Base-by-base conservation (phyloP, 345 rosid species). In the Dipteronia dyeriana region DNA sequence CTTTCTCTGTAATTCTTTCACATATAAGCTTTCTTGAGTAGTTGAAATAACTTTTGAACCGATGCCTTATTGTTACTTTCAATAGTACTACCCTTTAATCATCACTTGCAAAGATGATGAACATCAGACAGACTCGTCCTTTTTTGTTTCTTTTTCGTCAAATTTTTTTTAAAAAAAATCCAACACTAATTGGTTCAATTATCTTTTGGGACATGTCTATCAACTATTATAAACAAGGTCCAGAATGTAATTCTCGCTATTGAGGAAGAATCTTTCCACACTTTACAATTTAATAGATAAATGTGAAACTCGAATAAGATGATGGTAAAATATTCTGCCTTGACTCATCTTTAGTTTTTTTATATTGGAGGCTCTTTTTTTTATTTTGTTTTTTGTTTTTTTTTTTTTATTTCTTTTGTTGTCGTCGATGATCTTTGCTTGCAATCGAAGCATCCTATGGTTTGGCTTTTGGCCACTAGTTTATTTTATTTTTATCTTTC, bases 381-480 rank as follows among this genome's bases (percentile, higher is more conserved):
- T n/a, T n/a, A n/a, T n/a, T n/a, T 14, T 5, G 6, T 3, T 31
- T 31, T 34, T 34, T 29, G 1, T 26, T n/a, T n/a, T 26, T 34
- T 49, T 2, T 51, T 22, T 20, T 0, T 3, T 43, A 1, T 16
- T 74, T 16, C 68, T 45, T 61, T 62, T 62, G 25, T 10, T 61
- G 4, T 19, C 29, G 19, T 16, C 69, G 43, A 54, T 45, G 47
- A 65, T 38, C 63, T 75, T 75, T 75, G 9, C 71, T 65, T 65
- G 63, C 7, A 29, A 54, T 47, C 31, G 23, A 75, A 65, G 78
- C 71, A 75, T 75, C 78, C 53, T 29, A 65, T n/a, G 63, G n/a
- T 39, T 13, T 49, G 20, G 14, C 19, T 23, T 75, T 75, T 49
- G 56, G 39, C 43, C 63, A 65, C 22, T 53, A 64, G 49, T 63